These are phyloP conservation scores for Clonostachys rhizophaga DNA, from an alignment of 2,329 filamentous ascomycete species.

Conservation along the genomic window DNA sequence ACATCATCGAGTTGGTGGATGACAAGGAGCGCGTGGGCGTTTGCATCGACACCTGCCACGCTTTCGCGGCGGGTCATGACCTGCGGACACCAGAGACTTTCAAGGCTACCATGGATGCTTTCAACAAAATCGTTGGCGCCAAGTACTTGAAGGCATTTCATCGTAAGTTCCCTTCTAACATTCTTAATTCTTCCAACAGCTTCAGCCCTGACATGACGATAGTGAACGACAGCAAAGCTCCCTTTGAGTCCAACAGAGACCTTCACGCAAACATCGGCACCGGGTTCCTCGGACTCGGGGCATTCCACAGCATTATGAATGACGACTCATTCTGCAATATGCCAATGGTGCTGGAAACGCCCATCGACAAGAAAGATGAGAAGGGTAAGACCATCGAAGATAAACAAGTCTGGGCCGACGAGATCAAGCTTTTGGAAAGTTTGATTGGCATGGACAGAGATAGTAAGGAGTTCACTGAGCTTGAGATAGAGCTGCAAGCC, in stretches of 20 bases:
- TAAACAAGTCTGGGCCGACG: conserved; percentile 79
- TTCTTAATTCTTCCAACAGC: not conserved
- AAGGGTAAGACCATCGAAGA: conserved; percentile 70
- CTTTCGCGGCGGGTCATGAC: conserved; percentile 93
- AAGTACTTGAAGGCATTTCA: conserved; percentile 82
- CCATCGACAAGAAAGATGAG: conserved; percentile 67
- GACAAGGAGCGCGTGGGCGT: conserved; percentile 85
- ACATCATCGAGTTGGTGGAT: conserved; percentile 75
- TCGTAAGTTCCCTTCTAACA: conserved; percentile 18
- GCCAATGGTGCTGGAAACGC: conserved; percentile 96
- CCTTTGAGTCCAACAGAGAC: conserved; percentile 75
- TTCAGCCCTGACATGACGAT: not conserved
- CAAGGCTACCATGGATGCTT: conserved; percentile 65
- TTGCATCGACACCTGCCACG: conserved; percentile 94
- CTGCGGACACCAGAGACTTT: conserved; percentile 73
- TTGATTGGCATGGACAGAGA: conserved; percentile 81
- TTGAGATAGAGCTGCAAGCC: conserved; percentile 62
- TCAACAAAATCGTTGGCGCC: conserved; percentile 73
- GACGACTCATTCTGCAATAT: conserved; percentile 68
- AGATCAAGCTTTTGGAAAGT: conserved; percentile 91
- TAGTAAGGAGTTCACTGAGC: conserved; percentile 62
- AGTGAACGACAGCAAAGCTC: conserved; percentile 94
- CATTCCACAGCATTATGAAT: conserved; percentile 91
- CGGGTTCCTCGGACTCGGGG: conserved; percentile 83
- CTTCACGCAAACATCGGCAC: conserved; percentile 96